Evolutionary conservation across 371 early-diverging fungal species (phyloP).

Genomic region (Syncephalastrum monosporum): DNA sequence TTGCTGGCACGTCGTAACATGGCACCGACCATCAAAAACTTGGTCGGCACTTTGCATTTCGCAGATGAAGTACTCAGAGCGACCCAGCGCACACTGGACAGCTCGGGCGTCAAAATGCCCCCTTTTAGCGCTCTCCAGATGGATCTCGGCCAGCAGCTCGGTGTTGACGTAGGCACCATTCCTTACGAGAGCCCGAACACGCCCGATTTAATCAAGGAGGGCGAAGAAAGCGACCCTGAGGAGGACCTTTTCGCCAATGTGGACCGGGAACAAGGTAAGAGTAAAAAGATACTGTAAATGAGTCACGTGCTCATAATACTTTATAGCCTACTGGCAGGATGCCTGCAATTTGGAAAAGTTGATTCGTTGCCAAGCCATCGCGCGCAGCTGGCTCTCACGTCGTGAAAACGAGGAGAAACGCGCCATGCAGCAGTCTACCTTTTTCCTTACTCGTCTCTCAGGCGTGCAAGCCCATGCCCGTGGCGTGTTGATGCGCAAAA

Average conservation of each 20-base stretch:
- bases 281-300: no score
- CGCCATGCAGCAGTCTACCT: conserved; percentile 25
- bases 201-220: conserved; percentile 51
- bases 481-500: conserved; percentile 52
- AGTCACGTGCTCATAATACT: neutral
- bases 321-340: conserved; percentile 22
- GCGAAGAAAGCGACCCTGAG: conserved; percentile 36
- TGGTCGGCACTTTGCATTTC: conserved; percentile 91
- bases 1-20: conserved; percentile 81
- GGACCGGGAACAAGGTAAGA: neutral
- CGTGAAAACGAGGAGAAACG: conserved; percentile 44
- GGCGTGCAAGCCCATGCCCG: conserved; percentile 66
- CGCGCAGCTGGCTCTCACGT: conserved; percentile 60
- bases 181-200: conserved; percentile 15
- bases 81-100: conserved; percentile 83
- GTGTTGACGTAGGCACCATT: no score
- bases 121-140: conserved; percentile 47
- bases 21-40: conserved; percentile 89
- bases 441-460: conserved; percentile 30
- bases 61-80: conserved; percentile 84
- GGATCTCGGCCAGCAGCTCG: no score
- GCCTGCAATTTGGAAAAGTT: conserved; percentile 33
- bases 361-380: conserved; percentile 54
- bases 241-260: neutral
- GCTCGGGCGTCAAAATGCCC: conserved; percentile 78